Evolutionary conservation across 2,329 filamentous ascomycete species (phyloP), one percentile per base, ranked within the genome.

Genomic region (Didymosphaeria variabile): DNA sequence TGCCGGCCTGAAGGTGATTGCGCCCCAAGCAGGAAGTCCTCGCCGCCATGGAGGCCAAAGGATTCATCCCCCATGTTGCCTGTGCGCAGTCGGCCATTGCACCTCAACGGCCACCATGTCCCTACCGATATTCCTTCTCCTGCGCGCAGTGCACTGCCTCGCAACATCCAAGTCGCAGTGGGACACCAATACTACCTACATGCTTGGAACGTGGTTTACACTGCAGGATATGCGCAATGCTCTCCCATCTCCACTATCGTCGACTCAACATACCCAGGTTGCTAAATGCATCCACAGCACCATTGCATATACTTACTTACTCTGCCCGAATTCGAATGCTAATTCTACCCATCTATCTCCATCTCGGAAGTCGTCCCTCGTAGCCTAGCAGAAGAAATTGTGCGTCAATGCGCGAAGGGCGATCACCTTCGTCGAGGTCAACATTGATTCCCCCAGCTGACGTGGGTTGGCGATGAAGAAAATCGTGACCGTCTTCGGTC

Each of bases 1-100:
- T 31, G 53, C 53, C 53, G 40, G 53, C 53, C 53, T 38, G 23
- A n/a, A 21, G 47, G 17, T 21, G 40, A 13, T 32, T 32, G 38
- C 38, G 15, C 38, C 21, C 12, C 36, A 44, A 26, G 29, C 36
- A 31, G 21, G 17, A 36, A 31, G 12, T 38, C 19, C 23, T 46
- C 51, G 51, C 36, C 36, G 51, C 36, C 23, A 38, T 54, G 36
- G 19, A 44, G 51, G 23, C 36, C 23, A 29, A 38, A 54, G 51
- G 51, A 54, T 42, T 54, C 31, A 19, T 44, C 50, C 36, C 36
- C 36, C 36, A 44, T 44, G 31, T 44, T 21, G 34, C 36, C 21
- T 40, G 32, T 17, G 38, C 38, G 38, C 38, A 40, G 15, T 40
- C 40, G 23, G 31, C 5, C 34, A 10, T n/a, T 21, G 17, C n/a